phyloP scores from a whole-genome alignment of 2,329 filamentous ascomycete species.

The Elsinoe ampelina region DNA sequence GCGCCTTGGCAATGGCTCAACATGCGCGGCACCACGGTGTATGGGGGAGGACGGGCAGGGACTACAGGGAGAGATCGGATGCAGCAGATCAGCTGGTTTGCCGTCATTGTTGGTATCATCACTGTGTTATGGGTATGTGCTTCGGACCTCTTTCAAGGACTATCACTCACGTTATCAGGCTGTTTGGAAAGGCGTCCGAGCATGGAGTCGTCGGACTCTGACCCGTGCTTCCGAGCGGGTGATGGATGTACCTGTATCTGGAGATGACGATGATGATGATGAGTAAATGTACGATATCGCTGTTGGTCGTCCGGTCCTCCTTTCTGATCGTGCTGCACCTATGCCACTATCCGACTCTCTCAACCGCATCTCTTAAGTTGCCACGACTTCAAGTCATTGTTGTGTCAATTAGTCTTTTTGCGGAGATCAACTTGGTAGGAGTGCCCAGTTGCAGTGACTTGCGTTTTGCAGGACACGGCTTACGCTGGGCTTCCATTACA shows the following conservation, averaged over 20 bases:
- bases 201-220: slow-evolving; percentile 62
- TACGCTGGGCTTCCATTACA: background rate
- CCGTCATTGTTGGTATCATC: slow-evolving; percentile 68
- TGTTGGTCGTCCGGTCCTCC: background rate
- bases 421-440: slow-evolving; percentile 53
- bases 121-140: slow-evolving; percentile 60
- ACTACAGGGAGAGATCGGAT: slow-evolving; percentile 66
- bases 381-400: slow-evolving; percentile 67
- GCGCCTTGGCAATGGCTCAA: slow-evolving; percentile 71
- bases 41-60: slow-evolving; percentile 44
- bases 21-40: slow-evolving; percentile 52
- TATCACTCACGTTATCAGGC: slow-evolving; percentile 40
- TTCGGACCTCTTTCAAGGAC: slow-evolving; percentile 10
- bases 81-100: slow-evolving; percentile 67
- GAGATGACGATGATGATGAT: slow-evolving; percentile 47
- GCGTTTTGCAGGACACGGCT: slow-evolving; percentile 9
- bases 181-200: slow-evolving; percentile 72
- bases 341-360: background rate
- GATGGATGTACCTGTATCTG: slow-evolving; percentile 65
- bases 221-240: slow-evolving; percentile 71
- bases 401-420: slow-evolving; percentile 96
- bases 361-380: slow-evolving; percentile 89
- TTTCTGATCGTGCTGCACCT: background rate
- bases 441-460: background rate
- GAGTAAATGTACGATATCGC: slow-evolving; percentile 17